phyloP scores from a whole-genome alignment of 805 yeast species.

The Teunomyces barrocoloradensis region DNA sequence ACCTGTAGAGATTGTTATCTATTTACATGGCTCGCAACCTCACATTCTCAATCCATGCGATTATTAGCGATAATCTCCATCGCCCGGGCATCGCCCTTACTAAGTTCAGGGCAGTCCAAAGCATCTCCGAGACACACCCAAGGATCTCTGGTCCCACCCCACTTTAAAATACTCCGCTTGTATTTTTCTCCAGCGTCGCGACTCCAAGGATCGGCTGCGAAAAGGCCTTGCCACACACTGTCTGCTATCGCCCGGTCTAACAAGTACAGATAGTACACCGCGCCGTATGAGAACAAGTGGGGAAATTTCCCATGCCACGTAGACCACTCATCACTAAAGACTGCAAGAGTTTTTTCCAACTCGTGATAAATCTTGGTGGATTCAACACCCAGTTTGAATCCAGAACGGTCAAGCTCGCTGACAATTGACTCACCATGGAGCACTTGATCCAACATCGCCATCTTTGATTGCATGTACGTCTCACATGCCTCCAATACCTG shows the following conservation, averaged over 20 bases:
- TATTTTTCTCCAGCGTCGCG: slow-evolving; percentile 74
- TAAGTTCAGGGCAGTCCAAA: slow-evolving; percentile 58
- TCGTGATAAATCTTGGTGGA: slow-evolving; percentile 63
- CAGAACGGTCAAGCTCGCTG: slow-evolving; percentile 10
- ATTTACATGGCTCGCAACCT: neutral
- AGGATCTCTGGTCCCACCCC: slow-evolving; percentile 95
- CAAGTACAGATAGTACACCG: slow-evolving; percentile 88
- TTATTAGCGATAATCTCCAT: slow-evolving; percentile 45
- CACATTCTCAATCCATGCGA: neutral
- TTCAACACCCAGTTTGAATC: slow-evolving; percentile 37
- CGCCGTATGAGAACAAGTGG: slow-evolving; percentile 89
- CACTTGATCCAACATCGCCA: slow-evolving; percentile 85
- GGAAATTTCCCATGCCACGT: slow-evolving; percentile 95
- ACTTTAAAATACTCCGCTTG: slow-evolving; percentile 64
- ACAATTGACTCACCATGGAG: slow-evolving; percentile 52
- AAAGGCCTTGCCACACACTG: slow-evolving; percentile 74
- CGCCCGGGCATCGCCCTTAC: slow-evolving; percentile 66
- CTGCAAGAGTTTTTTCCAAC: slow-evolving; percentile 55
- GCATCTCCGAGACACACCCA: slow-evolving; percentile 84
- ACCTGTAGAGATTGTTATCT: neutral
- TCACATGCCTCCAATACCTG: slow-evolving; percentile 65
- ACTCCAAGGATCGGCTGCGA: slow-evolving; percentile 66
- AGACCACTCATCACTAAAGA: slow-evolving; percentile 67
- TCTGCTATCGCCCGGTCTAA: slow-evolving; percentile 92
- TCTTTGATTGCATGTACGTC: slow-evolving; percentile 79